Conservation (phyloP, 2,329 filamentous ascomycete genomes). For the Pseudocercospora fuligena region DNA sequence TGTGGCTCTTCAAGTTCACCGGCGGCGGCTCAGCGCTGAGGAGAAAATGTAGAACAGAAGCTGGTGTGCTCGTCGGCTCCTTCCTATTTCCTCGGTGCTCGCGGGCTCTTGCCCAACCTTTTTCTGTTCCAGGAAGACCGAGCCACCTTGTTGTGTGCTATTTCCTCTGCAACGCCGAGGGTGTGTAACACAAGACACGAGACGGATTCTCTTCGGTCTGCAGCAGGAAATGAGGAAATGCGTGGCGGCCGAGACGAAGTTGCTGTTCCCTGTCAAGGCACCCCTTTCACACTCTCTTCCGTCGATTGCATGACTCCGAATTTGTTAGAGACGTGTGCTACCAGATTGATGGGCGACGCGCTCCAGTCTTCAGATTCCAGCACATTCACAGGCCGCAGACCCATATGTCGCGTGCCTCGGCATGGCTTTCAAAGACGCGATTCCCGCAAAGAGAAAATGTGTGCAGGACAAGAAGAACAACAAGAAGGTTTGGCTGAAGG, state of each 20-base stretch:
- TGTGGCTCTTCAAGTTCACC: background rate
- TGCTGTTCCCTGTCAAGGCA: background rate
- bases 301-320: background rate
- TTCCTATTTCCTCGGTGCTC: background rate
- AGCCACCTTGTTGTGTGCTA: background rate
- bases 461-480: background rate
- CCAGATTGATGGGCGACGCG: background rate
- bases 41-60: too few relatives aligned
- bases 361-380: background rate
- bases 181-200: background rate
- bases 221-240: background rate
- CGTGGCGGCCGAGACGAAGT: background rate
- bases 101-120: background rate
- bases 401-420: background rate
- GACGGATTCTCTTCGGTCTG: background rate
- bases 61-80: background rate
- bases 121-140: background rate
- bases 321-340: background rate
- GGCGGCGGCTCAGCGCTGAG: background rate
- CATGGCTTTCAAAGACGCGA: background rate
- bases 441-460: background rate
- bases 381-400: background rate
- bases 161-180: background rate
- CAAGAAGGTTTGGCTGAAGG: background rate
- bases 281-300: background rate